Conservation (phyloP, 441 rosid species). For the Pelargonium myrrhifolium region DNA sequence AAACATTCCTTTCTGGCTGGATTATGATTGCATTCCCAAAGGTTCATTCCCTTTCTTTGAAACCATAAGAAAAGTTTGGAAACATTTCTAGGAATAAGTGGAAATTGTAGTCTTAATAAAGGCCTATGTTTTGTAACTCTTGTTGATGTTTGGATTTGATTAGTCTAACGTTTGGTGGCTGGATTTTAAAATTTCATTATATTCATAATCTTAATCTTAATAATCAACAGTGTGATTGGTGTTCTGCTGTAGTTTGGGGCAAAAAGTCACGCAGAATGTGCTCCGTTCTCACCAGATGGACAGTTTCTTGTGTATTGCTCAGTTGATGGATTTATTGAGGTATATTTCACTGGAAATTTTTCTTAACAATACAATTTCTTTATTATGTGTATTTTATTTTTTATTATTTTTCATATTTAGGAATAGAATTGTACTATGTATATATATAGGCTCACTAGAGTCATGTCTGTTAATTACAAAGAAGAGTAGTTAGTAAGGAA, state of each 20-base stretch:
- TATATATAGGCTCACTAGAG: no score
- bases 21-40: constrained; percentile 26
- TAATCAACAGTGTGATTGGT: not conserved
- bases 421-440: no score
- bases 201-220: not conserved
- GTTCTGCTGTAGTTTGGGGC: constrained; percentile 63
- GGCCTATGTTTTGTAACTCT: not conserved
- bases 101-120: not conserved
- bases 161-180: constrained; percentile 19
- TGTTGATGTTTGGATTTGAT: constrained; percentile 2
- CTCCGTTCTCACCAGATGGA: constrained; percentile 93
- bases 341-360: constrained; percentile 21
- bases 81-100: not conserved
- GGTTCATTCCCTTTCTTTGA: constrained; percentile 22
- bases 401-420: no score
- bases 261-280: constrained; percentile 87
- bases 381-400: no score
- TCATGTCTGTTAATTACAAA: no score
- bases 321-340: constrained; percentile 98
- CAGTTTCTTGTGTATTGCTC: constrained; percentile 96
- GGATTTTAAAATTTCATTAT: constrained; percentile 7
- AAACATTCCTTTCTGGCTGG: constrained; percentile 36
- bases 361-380: constrained; percentile 7
- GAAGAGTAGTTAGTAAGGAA: no score
- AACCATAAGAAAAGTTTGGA: no score